Percentiles rank a stretch among this genome's conserved stretches.
Conservation (phyloP, 768 basidiomycete species). For the Amyloporia xantha region DNA sequence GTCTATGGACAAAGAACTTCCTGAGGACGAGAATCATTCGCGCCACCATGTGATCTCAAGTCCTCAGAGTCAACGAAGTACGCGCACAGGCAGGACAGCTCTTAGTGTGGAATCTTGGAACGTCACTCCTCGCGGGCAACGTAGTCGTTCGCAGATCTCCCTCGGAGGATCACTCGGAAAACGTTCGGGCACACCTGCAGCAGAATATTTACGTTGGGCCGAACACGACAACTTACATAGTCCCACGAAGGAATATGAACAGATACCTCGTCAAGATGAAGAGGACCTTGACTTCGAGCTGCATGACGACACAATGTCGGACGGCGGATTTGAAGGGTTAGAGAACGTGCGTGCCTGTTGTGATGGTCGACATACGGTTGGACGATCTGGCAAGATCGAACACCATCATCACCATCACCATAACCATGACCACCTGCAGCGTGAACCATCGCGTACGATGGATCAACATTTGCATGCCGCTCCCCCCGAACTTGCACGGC, state of each 20-base stretch:
- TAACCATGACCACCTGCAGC: conserved; percentile 26
- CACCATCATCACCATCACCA: conserved; percentile 58
- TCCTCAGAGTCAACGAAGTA: conserved; percentile 71
- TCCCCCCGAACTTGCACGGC: conserved; percentile 43
- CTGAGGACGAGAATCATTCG: conserved; percentile 45
- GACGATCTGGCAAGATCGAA: conserved; percentile 47
- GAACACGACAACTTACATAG: conserved; percentile 72
- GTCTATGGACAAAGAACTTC: conserved; percentile 24
- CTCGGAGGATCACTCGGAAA: conserved; percentile 71
- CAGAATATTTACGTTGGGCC: conserved; percentile 82
- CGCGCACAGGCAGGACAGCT: conserved; percentile 43
- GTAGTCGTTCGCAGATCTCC: conserved; percentile 76
- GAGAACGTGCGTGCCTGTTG: conserved; percentile 95
- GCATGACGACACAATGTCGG: conserved; percentile 64
- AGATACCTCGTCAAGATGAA: conserved; percentile 36
- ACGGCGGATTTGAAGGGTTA: conserved; percentile 83
- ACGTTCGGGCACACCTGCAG: conserved; percentile 84
- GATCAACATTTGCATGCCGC: conserved; percentile 49
- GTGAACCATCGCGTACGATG: conserved; percentile 31
- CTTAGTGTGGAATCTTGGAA: conserved; percentile 57
- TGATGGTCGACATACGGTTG: conserved; percentile 82
- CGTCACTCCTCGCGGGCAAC: conserved; percentile 69
- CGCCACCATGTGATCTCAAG: conserved; percentile 44
- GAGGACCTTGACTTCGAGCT: conserved; percentile 80
- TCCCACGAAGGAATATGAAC: conserved; percentile 51